Evolutionary conservation across 1,139 yeast species (phyloP).

Genomic region (Meyerozyma elateridarum): DNA sequence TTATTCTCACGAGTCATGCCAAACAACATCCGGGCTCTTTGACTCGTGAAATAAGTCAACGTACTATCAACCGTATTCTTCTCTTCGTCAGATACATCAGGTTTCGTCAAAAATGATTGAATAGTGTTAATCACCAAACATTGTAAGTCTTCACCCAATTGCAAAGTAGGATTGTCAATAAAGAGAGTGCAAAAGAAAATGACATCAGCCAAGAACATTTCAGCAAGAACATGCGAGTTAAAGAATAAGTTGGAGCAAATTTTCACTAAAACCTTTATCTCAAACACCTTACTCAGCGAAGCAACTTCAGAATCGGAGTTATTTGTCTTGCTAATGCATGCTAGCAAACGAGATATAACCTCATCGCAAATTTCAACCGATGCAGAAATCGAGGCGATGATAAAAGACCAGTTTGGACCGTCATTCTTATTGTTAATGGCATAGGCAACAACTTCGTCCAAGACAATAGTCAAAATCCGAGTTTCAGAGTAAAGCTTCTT

Average conservation of each 20-base stretch:
- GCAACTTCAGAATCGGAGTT: conserved; percentile 51
- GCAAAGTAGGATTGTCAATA: conserved; percentile 69
- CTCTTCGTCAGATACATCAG: conserved; percentile 42
- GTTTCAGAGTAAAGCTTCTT: conserved; percentile 59
- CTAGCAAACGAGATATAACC: conserved; percentile 50
- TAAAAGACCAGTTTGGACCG: conserved; percentile 61
- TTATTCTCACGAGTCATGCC: conserved; percentile 68
- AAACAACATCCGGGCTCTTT: conserved; percentile 69
- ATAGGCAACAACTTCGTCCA: conserved; percentile 70
- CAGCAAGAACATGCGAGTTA: conserved; percentile 63
- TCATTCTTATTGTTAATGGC: conserved; percentile 75
- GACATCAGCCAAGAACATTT: conserved; percentile 68
- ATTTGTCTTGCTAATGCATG: conserved; percentile 48
- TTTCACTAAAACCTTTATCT: conserved; percentile 64
- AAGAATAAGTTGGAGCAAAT: conserved; percentile 66
- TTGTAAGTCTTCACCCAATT: conserved; percentile 63
- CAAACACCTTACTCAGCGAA: conserved; percentile 63
- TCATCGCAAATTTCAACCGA: conserved; percentile 71
- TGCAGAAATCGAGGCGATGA: conserved; percentile 64
- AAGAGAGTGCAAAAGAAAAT: conserved; percentile 65
- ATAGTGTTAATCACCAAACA: conserved; percentile 64
- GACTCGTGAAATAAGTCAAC: conserved; percentile 60
- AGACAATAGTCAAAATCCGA: conserved; percentile 50
- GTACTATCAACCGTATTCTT: conserved; percentile 45
- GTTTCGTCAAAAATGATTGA: conserved; percentile 66